Evolutionary conservation across 495 filamentous ascomycete genomes (phyloP).

Genomic region (Penicillium macrosclerotiorum): DNA sequence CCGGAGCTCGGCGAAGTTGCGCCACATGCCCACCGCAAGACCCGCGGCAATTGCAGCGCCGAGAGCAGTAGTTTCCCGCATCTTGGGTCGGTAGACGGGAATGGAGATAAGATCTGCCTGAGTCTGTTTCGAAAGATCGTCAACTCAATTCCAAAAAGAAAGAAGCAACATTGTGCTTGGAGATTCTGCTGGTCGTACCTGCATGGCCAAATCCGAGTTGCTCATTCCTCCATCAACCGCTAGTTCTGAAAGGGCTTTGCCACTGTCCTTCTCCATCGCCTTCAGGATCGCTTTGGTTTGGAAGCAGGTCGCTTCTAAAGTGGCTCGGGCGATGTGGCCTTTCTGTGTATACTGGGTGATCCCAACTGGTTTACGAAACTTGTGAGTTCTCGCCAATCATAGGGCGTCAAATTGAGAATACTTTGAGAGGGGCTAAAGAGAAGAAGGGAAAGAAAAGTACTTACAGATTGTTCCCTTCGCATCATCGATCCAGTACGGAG

Average conservation of each 20-base stretch:
- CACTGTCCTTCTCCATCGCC: slow-evolving; percentile 91
- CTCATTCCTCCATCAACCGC: slow-evolving; percentile 95
- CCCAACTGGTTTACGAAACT: slow-evolving; percentile 57
- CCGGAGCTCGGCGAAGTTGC: slow-evolving; percentile 72
- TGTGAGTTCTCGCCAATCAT: no score
- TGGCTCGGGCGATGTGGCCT: slow-evolving; percentile 90
- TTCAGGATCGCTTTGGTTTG: slow-evolving; percentile 93
- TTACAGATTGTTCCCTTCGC: slow-evolving; percentile 86
- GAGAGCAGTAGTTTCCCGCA: slow-evolving; percentile 92
- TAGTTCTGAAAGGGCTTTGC: slow-evolving; percentile 72
- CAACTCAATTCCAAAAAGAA: background rate
- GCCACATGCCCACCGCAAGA: slow-evolving; percentile 81
- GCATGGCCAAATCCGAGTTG: slow-evolving; percentile 91
- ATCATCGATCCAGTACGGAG: slow-evolving; percentile 97
- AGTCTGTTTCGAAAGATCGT: slow-evolving; percentile 20
- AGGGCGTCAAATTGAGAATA: no score
- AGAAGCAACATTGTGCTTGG: background rate
- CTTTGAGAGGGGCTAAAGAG: no score
- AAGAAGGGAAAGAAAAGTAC: slow-evolving; percentile 27
- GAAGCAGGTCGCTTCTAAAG: slow-evolving; percentile 91
- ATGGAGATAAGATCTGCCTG: slow-evolving; percentile 46
- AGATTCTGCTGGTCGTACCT: slow-evolving; percentile 37
- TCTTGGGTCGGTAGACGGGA: slow-evolving; percentile 50
- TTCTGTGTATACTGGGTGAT: slow-evolving; percentile 89
- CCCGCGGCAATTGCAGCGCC: slow-evolving; percentile 95